Conservation (phyloP, 2,329 filamentous ascomycete species). For the Geosmithia flava region DNA sequence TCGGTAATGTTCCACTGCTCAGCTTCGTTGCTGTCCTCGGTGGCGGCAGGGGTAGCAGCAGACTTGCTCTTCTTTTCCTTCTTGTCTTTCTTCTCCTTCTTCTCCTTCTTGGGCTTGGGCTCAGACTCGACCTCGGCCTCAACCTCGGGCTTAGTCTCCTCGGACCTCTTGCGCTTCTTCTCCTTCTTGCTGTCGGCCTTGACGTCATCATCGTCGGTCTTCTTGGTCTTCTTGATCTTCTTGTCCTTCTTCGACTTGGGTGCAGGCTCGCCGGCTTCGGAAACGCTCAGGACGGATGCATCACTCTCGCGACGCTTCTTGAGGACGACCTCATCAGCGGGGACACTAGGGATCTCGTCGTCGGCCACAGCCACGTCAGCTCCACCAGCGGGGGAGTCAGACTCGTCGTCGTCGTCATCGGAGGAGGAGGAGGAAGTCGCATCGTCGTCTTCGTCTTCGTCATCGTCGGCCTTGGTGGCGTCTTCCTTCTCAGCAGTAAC, state of each 20-base stretch:
- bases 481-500: background rate
- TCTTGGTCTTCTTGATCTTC: conserved; percentile 3
- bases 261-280: conserved; percentile 4
- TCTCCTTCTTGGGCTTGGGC: conserved; percentile 8
- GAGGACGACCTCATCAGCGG: conserved; percentile 15
- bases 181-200: conserved; percentile 12
- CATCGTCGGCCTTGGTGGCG: background rate
- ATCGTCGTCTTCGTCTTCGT: background rate
- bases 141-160: conserved; percentile 9
- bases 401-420: conserved; percentile 1
- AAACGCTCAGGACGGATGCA: conserved; percentile 11
- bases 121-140: conserved; percentile 6
- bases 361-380: conserved; percentile 2
- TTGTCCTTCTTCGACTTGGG: conserved; percentile 6
- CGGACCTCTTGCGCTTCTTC: conserved; percentile 21
- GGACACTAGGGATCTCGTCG: conserved; percentile 8
- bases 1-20: conserved; percentile 41
- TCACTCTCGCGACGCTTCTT: conserved; percentile 19
- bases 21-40: conserved; percentile 5
- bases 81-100: conserved; percentile 12
- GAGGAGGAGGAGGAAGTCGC: background rate
- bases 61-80: conserved; percentile 6
- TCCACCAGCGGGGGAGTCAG: conserved; percentile 4
- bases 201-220: conserved; percentile 5
- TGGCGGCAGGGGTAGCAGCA: conserved; percentile 3